A percentile compares a stretch with the other conserved stretches of the same genome.
Evolutionary conservation across 495 filamentous ascomycete species (phyloP).

Genomic region (Amphirosellinia nigrospora): DNA sequence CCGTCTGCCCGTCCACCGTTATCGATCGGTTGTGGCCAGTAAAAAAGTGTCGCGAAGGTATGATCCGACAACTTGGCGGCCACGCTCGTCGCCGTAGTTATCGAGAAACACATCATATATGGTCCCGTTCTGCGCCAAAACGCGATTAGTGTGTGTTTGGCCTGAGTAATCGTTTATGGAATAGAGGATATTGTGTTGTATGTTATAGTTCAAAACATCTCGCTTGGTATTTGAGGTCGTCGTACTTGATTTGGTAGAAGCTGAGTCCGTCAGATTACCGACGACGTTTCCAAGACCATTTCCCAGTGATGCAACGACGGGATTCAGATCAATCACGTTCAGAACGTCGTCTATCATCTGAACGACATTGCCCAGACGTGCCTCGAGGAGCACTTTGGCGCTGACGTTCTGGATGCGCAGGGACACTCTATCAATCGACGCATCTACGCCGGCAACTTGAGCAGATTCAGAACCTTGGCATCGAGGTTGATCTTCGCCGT

Average conservation of each 20-base stretch:
- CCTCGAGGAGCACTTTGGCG: constrained; percentile 63
- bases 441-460: constrained; percentile 63
- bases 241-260: constrained; percentile 27
- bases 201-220: constrained; percentile 42
- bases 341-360: constrained; percentile 60
- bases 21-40: constrained; percentile 58
- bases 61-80: constrained; percentile 49
- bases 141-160: constrained; percentile 60
- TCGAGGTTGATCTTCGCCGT: constrained; percentile 66
- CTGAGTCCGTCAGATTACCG: constrained; percentile 43
- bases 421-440: constrained; percentile 57
- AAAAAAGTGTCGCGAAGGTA: constrained; percentile 58
- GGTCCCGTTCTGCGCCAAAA: constrained; percentile 60
- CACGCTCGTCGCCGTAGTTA: constrained; percentile 54
- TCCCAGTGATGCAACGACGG: constrained; percentile 60
- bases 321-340: constrained; percentile 62
- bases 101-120: constrained; percentile 59
- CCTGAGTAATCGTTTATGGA: constrained; percentile 62
- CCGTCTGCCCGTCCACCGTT: constrained; percentile 49
- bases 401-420: constrained; percentile 61
- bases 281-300: constrained; percentile 54
- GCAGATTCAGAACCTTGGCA: constrained; percentile 60
- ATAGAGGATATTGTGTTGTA: constrained; percentile 60
- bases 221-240: constrained; percentile 36
- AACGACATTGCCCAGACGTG: constrained; percentile 61